Evolutionary conservation across 2,329 filamentous ascomycete species (phyloP).

Genomic region (Paraphoma sp.): DNA sequence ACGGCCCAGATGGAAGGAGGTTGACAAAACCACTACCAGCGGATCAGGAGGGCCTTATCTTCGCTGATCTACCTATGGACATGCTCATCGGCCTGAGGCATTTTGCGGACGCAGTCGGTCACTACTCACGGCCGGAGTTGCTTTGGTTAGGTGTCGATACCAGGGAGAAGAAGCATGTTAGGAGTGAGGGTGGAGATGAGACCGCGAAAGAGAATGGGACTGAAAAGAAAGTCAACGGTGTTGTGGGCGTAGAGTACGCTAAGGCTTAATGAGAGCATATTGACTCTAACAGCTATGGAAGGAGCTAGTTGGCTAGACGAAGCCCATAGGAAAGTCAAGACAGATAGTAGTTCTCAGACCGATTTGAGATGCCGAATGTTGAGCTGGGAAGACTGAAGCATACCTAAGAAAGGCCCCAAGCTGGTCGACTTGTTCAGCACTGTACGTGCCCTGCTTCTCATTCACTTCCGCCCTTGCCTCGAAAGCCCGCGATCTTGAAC

Average conservation of each 20-base stretch:
- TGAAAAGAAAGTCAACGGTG: background rate
- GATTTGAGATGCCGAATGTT: too few species aligned
- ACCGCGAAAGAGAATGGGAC: background rate
- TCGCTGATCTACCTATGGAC: constrained; percentile 59
- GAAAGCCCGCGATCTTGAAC: too few species aligned
- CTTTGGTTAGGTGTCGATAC: constrained; percentile 57
- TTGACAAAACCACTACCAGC: constrained; percentile 49
- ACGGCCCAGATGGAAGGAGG: constrained; percentile 59
- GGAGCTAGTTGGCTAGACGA: background rate
- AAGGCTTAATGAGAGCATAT: background rate
- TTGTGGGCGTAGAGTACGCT: background rate
- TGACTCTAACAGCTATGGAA: too few species aligned
- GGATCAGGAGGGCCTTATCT: constrained; percentile 57
- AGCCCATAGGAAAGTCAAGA: background rate
- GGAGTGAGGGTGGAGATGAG: constrained; percentile 10
- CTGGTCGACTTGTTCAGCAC: too few species aligned
- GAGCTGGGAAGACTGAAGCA: too few species aligned
- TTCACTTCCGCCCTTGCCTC: too few species aligned
- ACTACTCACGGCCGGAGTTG: constrained; percentile 60
- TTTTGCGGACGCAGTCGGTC: constrained; percentile 57
- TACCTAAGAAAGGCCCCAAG: too few species aligned
- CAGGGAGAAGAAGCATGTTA: constrained; percentile 37
- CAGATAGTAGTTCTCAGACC: too few species aligned
- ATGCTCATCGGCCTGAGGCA: constrained; percentile 50
- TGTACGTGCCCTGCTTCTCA: too few species aligned